A percentile compares a stretch with the other conserved stretches of the same genome.
Evolutionary conservation across 305 asterid species (phyloP).

Genomic region (Fraxinus albicans): DNA sequence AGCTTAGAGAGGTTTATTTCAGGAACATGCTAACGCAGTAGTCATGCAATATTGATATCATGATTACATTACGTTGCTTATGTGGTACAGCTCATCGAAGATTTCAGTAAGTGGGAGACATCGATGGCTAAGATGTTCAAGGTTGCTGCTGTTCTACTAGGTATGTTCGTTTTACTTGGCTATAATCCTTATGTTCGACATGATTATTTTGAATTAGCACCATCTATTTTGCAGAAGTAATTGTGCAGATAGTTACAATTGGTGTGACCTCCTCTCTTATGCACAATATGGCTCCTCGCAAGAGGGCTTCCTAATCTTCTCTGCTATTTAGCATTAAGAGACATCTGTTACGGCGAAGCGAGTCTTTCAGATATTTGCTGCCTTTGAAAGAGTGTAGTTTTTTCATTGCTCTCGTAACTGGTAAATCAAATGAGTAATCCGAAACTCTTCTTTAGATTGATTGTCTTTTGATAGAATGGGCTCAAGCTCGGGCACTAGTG

Average conservation of each 20-base stretch:
- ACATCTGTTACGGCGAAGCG: not conserved
- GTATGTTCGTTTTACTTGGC: slow-evolving; percentile 27
- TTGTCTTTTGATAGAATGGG: not conserved
- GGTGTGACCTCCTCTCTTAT: slow-evolving; percentile 40
- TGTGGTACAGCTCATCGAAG: slow-evolving; percentile 40
- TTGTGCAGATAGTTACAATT: slow-evolving; percentile 32
- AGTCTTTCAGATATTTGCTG: not conserved
- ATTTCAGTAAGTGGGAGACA: slow-evolving; percentile 36
- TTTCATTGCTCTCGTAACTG: not conserved
- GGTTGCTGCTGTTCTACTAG: slow-evolving; percentile 38
- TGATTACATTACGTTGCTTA: not conserved
- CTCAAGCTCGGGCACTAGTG: not conserved
- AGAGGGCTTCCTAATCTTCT: slow-evolving; percentile 39
- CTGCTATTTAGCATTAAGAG: not conserved
- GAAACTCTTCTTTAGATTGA: not conserved
- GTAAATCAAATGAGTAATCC: not conserved
- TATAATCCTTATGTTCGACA: not conserved
- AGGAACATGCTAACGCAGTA: not conserved
- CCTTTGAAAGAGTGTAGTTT: not conserved
- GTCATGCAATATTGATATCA: not conserved
- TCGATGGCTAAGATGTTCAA: slow-evolving; percentile 37
- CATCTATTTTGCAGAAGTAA: slow-evolving; percentile 27
- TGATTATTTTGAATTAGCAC: not conserved
- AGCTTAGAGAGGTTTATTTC: not conserved
- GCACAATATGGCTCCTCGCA: slow-evolving; percentile 59